Conservation (phyloP, 768 basidiomycete species). For the Pleurotus pulmonarius region DNA sequence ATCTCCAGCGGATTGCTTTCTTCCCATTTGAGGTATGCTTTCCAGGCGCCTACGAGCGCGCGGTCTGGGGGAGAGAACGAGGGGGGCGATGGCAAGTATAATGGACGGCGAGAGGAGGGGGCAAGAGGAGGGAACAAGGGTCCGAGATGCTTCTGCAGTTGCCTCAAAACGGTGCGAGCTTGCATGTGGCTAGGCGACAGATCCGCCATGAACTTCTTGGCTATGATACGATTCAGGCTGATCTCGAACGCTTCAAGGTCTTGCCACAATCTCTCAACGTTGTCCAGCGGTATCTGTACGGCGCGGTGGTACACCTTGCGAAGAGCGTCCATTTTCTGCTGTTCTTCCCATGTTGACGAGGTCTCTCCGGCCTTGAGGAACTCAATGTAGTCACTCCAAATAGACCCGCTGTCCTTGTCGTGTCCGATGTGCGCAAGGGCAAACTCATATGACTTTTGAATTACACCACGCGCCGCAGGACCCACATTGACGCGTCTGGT, state of each 20-base stretch:
- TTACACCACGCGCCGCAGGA: conserved; percentile 65
- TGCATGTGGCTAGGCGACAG: conserved; percentile 94
- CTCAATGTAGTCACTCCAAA: conserved; percentile 93
- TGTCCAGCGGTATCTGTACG: conserved; percentile 91
- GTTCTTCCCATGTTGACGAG: conserved; percentile 88
- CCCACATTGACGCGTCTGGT: conserved; percentile 64
- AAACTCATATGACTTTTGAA: conserved; percentile 91
- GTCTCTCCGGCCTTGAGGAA: conserved; percentile 83
- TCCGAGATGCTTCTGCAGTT: conserved; percentile 67
- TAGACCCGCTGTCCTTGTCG: conserved; percentile 87
- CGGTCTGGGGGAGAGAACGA: conserved; percentile 73
- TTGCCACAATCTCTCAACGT: conserved; percentile 90
- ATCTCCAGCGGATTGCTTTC: conserved; percentile 92
- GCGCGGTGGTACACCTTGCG: conserved; percentile 92
- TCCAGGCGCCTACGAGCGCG: conserved; percentile 81
- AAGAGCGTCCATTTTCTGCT: conserved; percentile 91
- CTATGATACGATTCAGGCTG: conserved; percentile 84
- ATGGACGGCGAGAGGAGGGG: conserved; percentile 37
- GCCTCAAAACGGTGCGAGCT: conserved; percentile 83
- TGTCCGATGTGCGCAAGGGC: conserved; percentile 85
- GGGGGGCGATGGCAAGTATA: conserved; percentile 68
- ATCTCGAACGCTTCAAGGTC: conserved; percentile 93
- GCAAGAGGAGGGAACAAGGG: conserved; percentile 46
- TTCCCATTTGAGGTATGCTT: conserved; percentile 92
- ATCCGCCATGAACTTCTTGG: conserved; percentile 94